phyloP scores from a whole-genome alignment of 768 basidiomycete species.

The Psilocybe tampanensis region DNA sequence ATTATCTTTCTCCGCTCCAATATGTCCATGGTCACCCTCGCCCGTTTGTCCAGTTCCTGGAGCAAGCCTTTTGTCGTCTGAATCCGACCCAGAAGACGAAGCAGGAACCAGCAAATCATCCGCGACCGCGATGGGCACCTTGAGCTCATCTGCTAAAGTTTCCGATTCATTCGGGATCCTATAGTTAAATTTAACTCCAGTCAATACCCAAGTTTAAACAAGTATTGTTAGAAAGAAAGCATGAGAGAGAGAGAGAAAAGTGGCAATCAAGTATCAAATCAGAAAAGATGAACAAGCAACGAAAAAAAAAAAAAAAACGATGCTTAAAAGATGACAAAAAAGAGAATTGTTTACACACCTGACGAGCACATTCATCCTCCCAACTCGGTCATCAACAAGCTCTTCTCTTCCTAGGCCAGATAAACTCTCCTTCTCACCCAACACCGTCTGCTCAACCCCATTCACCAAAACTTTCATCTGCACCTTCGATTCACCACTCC shows the following conservation, averaged over 20 bases:
- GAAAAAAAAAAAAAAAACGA: too few relatives aligned
- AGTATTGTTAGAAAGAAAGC: background rate
- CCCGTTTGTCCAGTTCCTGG: background rate
- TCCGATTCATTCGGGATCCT: conserved; percentile 62
- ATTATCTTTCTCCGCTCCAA: conserved; percentile 21
- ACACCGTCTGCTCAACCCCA: conserved; percentile 57
- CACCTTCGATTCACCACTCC: conserved; percentile 19
- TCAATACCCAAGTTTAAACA: background rate
- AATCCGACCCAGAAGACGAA: conserved; percentile 9
- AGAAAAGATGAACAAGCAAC: background rate
- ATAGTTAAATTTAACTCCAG: conserved; percentile 8
- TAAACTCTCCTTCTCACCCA: conserved; percentile 77
- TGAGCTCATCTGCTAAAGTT: conserved; percentile 61
- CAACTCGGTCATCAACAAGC: conserved; percentile 69
- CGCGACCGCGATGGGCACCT: conserved; percentile 60
- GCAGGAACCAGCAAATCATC: conserved; percentile 55
- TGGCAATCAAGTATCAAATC: conserved; percentile 5
- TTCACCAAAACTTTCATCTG: conserved; percentile 40
- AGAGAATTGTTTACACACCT: too few relatives aligned
- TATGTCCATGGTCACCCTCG: conserved; percentile 6
- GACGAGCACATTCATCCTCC: conserved; percentile 66
- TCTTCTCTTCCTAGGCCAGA: conserved; percentile 75
- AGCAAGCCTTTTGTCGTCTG: background rate
- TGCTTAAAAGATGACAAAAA: too few relatives aligned
- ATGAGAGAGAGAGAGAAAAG: conserved; percentile 3